Evolutionary conservation across 2,329 filamentous ascomycete species (phyloP).

Genomic region (Gnomoniopsis sp.): DNA sequence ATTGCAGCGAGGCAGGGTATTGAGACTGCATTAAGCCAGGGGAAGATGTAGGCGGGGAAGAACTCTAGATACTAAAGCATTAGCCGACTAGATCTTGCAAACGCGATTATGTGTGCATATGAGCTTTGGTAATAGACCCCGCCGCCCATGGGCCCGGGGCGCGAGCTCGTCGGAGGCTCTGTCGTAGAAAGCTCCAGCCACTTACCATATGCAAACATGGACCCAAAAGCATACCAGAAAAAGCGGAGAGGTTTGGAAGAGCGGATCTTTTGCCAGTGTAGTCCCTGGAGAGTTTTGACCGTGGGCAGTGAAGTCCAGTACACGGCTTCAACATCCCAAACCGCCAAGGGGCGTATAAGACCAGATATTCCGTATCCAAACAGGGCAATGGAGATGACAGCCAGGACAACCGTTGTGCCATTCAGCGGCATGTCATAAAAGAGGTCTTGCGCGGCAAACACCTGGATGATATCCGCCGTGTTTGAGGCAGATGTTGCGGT

Average conservation of each 20-base stretch:
- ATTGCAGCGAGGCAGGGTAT: conserved; percentile 52
- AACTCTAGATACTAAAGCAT: conserved; percentile 32
- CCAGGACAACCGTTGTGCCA: conserved; percentile 43
- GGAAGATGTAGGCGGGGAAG: conserved; percentile 52
- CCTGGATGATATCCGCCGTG: conserved; percentile 36
- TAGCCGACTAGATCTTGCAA: too few relatives aligned
- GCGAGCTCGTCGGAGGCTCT: neutral
- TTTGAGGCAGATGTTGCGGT: conserved; percentile 53
- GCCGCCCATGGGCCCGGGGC: too few relatives aligned
- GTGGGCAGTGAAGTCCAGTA: conserved; percentile 53
- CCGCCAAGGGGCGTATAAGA: conserved; percentile 48
- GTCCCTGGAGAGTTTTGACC: conserved; percentile 50
- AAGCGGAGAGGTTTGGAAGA: conserved; percentile 46
- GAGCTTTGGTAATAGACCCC: too few relatives aligned
- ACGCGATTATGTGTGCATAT: too few relatives aligned
- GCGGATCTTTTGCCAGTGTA: conserved; percentile 51
- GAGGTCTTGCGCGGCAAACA: conserved; percentile 47
- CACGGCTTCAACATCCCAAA: conserved; percentile 54
- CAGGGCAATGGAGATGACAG: conserved; percentile 49
- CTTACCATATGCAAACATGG: conserved; percentile 41
- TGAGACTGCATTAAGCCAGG: conserved; percentile 53
- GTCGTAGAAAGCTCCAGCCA: too few relatives aligned
- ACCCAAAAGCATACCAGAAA: conserved; percentile 49
- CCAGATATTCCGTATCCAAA: conserved; percentile 55
- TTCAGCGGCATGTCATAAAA: conserved; percentile 48